Base-by-base conservation (phyloP, 2,329 filamentous ascomycete genomes). In the Furcasterigmium furcatum region DNA sequence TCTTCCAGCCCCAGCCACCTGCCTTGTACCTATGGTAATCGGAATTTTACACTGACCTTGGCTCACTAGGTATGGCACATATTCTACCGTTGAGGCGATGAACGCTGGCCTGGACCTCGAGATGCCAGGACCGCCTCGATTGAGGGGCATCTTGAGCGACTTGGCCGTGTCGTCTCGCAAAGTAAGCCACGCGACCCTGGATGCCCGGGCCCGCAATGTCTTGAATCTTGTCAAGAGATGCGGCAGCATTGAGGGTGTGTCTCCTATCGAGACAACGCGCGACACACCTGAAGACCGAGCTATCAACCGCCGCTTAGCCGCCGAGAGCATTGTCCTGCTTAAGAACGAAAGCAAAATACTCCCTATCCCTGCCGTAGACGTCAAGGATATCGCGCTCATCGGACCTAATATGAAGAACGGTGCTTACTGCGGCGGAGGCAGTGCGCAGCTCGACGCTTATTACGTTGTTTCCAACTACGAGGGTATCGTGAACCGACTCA, bases 391-490 rank as follows among this genome's bases (percentile, higher is more conserved):
- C 4, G 49, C 27, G 0, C 30, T 61, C 4, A 51, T 61, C 14
- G 58, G 58, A 9, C 52, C 49, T n/a, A 47, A 61, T 32, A 42
- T 57, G 38, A 58, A 54, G 41, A 49, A 50, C 19, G 52, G 55
- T 2, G 47, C 55, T 3, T 48, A 58, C 19, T 55, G 52, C 52
- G 84, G 84, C 20, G 84, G 84, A 44, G 84, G 84, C 13, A 85
- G 81, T 7, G 84, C 84, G 1, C 76, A 79, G 1, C 63, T 82
- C 18, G 63, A 65, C 14, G 69, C 77, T 4, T 87, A 87, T 64
- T 82, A 85, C 47, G 85, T 85, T 38, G 74, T 90, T 13, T 88
- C 82, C 1, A 87, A 87, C 1, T 81, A 85, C 19, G 82, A 87
- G 45, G 86, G 85, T 6, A 86, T 91, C 53, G 74, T 73, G 18